Evolutionary conservation across 2,329 filamentous ascomycete genomes (phyloP).

Genomic region (Hypoxylon sp.): DNA sequence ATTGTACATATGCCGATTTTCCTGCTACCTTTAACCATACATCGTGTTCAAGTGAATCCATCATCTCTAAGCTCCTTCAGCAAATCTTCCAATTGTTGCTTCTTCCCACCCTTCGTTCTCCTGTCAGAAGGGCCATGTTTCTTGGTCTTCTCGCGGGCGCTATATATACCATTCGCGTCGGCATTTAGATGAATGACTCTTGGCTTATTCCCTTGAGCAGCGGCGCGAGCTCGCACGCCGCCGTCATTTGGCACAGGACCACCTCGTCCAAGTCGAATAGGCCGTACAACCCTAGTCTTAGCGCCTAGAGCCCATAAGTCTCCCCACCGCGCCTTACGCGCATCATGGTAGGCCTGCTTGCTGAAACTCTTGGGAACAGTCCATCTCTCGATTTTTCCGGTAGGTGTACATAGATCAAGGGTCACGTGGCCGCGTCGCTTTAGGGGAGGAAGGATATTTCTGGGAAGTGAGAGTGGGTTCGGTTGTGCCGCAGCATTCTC

Average conservation of each 20-base stretch:
- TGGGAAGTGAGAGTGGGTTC: constrained; percentile 79
- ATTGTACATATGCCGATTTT: constrained; percentile 15
- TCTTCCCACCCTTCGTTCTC: constrained; percentile 61
- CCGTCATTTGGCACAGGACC: constrained; percentile 60
- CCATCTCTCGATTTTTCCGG: constrained; percentile 91
- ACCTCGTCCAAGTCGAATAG: constrained; percentile 70
- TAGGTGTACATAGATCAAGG: constrained; percentile 90
- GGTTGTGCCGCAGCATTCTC: constrained; percentile 64
- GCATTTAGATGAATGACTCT: constrained; percentile 60
- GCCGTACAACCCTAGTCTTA: constrained; percentile 80
- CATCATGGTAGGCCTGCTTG: constrained; percentile 89
- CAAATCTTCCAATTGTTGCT: constrained; percentile 54
- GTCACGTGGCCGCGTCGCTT: constrained; percentile 92
- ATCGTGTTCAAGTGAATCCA: constrained; percentile 14
- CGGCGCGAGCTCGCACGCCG: constrained; percentile 60
- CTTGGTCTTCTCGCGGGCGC: constrained; percentile 56
- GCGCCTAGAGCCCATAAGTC: constrained; percentile 96
- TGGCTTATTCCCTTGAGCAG: constrained; percentile 54
- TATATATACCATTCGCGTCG: constrained; percentile 57
- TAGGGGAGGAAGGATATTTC: constrained; percentile 82
- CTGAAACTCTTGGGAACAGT: constrained; percentile 87
- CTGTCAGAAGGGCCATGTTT: constrained; percentile 53
- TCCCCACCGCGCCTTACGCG: constrained; percentile 90
- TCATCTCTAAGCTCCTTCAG: constrained; percentile 56
- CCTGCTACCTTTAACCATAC: not conserved